phyloP scores from a whole-genome alignment of 208 protist species.

The Lotmaria passim region DNA sequence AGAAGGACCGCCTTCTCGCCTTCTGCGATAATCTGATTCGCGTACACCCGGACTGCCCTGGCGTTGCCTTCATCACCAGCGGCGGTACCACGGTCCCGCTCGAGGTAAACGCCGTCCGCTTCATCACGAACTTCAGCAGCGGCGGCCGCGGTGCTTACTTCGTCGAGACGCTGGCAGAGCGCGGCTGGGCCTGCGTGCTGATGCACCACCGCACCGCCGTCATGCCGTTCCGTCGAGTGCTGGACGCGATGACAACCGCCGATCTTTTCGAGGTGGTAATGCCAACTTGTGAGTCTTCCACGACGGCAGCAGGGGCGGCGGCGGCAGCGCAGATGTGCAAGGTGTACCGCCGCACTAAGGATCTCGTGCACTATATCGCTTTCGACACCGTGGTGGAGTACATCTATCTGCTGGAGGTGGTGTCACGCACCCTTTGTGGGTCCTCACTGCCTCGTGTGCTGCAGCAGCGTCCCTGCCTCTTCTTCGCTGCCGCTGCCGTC shows the following conservation, averaged over 20 bases:
- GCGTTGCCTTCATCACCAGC: constrained; percentile 81
- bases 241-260: constrained; percentile 53
- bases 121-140: constrained; percentile 85
- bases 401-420: constrained; percentile 63
- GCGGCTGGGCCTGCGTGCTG: constrained; percentile 77
- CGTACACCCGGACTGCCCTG: constrained; percentile 33
- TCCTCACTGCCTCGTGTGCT: constrained; percentile 12
- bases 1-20: constrained; percentile 26
- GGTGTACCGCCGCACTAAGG: constrained; percentile 43
- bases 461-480: constrained; percentile 52
- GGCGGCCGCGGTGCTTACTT: constrained; percentile 77
- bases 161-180: constrained; percentile 62
- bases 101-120: constrained; percentile 87
- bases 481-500: constrained; percentile 80
- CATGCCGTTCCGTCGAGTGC: constrained; percentile 60
- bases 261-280: constrained; percentile 49
- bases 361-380: constrained; percentile 55
- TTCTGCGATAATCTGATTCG: constrained; percentile 39
- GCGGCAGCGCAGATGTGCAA: constrained; percentile 25
- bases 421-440: constrained; percentile 49
- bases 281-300: neutral
- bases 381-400: constrained; percentile 85
- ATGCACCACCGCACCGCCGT: constrained; percentile 62
- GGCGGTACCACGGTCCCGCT: constrained; percentile 81
- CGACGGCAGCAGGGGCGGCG: neutral